phyloP scores from a whole-genome alignment of 2,329 filamentous ascomycete genomes.

The Curvularia sp. region DNA sequence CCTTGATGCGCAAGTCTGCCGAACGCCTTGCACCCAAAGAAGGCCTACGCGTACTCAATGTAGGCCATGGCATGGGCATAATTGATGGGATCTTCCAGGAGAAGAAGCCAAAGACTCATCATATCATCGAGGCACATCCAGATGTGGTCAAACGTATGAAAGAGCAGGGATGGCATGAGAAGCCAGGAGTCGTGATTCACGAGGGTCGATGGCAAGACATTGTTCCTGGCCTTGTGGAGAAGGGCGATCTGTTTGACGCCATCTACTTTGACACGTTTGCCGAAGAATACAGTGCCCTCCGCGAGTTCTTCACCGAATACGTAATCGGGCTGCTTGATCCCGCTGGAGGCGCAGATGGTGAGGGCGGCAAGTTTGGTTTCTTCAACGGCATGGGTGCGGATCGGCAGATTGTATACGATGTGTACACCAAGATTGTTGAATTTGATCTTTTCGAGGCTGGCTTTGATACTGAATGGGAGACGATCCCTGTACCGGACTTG shows the following conservation, averaged over 20 bases:
- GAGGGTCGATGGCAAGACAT: slow-evolving; percentile 61
- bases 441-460: slow-evolving; percentile 89
- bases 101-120: slow-evolving; percentile 54
- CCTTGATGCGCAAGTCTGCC: slow-evolving; percentile 58
- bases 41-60: slow-evolving; percentile 57
- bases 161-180: slow-evolving; percentile 58
- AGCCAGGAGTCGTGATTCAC: slow-evolving; percentile 58
- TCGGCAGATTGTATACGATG: slow-evolving; percentile 90
- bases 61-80: slow-evolving; percentile 61
- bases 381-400: slow-evolving; percentile 87
- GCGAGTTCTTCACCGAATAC: slow-evolving; percentile 85
- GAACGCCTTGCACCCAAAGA: slow-evolving; percentile 51
- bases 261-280: slow-evolving; percentile 98
- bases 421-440: slow-evolving; percentile 88
- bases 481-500: slow-evolving; percentile 75
- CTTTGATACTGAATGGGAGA: slow-evolving; percentile 86
- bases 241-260: slow-evolving; percentile 55
- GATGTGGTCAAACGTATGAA: slow-evolving; percentile 56
- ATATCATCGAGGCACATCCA: slow-evolving; percentile 62
- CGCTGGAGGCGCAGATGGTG: slow-evolving; percentile 47
- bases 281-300: slow-evolving; percentile 86
- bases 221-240: slow-evolving; percentile 54
- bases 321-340: slow-evolving; percentile 79
- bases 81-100: slow-evolving; percentile 58
- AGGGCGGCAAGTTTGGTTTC: slow-evolving; percentile 66